phyloP scores from a whole-genome alignment of 306 rosid genomes.

The Castanea sativa region DNA sequence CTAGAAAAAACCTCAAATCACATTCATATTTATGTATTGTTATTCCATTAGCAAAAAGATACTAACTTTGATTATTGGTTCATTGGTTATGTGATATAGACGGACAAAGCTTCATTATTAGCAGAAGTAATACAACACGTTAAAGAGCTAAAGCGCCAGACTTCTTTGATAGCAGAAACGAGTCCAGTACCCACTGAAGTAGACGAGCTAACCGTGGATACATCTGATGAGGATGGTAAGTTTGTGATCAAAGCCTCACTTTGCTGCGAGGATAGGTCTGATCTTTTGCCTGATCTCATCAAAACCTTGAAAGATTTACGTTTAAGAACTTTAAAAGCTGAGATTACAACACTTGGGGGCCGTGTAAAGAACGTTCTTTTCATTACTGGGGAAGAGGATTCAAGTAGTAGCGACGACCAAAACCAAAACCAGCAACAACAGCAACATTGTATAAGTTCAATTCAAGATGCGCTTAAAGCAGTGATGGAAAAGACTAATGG shows the following conservation, averaged over 20 bases:
- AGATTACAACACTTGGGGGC: constrained; percentile 75
- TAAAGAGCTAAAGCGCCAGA: constrained; percentile 80
- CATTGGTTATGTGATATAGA: constrained; percentile 31
- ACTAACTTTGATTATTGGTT: neutral
- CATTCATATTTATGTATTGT: neutral
- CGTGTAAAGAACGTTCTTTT: constrained; percentile 79
- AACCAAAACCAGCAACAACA: constrained; percentile 24
- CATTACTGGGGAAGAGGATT: constrained; percentile 62
- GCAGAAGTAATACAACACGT: constrained; percentile 92
- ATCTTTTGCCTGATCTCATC: constrained; percentile 79
- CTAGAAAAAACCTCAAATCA: neutral
- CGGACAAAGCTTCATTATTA: constrained; percentile 83
- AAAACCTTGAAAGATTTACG: constrained; percentile 61
- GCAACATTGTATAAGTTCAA: constrained; percentile 61
- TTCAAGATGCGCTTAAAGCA: constrained; percentile 78
- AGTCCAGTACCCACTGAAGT: constrained; percentile 73
- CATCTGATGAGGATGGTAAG: constrained; percentile 65
- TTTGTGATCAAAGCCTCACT: constrained; percentile 75
- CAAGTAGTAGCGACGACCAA: constrained; percentile 31
- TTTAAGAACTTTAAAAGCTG: constrained; percentile 74
- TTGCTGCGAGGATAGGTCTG: constrained; percentile 86
- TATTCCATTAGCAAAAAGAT: neutral
- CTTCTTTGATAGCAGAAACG: constrained; percentile 66
- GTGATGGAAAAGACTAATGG: constrained; percentile 75
- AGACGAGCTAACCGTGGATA: constrained; percentile 74